Percentiles rank a stretch among this genome's conserved stretches.
phyloP scores from a whole-genome alignment of 441 rosid species.

The Arabidopsis hybrid region DNA sequence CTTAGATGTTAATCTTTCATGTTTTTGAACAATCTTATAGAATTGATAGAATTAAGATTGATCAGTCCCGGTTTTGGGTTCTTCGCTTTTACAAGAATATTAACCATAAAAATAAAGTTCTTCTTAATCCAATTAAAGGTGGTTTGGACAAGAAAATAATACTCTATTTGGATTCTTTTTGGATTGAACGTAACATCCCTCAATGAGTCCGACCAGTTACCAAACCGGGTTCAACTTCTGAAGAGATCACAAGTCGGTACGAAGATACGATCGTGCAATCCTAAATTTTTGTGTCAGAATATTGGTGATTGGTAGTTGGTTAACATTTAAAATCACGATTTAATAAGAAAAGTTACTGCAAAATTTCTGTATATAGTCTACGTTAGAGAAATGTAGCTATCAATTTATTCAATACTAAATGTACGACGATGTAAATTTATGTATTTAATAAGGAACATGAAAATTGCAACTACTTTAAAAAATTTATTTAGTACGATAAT shows the following conservation, averaged over 20 bases:
- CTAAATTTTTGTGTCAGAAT: constrained; percentile 31
- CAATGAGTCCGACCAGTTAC: not conserved
- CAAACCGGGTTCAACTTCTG: constrained; percentile 18
- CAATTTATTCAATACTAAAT: constrained; percentile 19
- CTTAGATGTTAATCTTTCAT: not conserved
- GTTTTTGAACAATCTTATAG: not conserved
- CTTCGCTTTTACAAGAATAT: too few relatives aligned
- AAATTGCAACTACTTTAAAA: constrained; percentile 4
- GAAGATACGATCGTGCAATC: not conserved
- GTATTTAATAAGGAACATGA: not conserved
- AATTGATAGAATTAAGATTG: not conserved
- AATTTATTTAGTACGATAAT: not conserved
- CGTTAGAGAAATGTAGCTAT: constrained; percentile 35
- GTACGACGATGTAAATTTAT: constrained; percentile 12
- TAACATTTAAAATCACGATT: constrained; percentile 37
- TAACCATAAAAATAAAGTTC: too few relatives aligned
- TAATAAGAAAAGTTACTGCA: constrained; percentile 9
- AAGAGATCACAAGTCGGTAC: constrained; percentile 20
- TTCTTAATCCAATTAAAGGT: too few relatives aligned
- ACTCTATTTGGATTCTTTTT: not conserved
- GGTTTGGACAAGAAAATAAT: too few relatives aligned
- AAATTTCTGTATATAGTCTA: not conserved
- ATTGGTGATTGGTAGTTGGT: constrained; percentile 36
- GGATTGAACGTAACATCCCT: not conserved
- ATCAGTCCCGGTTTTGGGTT: too few relatives aligned